phyloP scores from a whole-genome alignment of 2,329 filamentous ascomycete genomes.

The Mycocentrospora acerina region DNA sequence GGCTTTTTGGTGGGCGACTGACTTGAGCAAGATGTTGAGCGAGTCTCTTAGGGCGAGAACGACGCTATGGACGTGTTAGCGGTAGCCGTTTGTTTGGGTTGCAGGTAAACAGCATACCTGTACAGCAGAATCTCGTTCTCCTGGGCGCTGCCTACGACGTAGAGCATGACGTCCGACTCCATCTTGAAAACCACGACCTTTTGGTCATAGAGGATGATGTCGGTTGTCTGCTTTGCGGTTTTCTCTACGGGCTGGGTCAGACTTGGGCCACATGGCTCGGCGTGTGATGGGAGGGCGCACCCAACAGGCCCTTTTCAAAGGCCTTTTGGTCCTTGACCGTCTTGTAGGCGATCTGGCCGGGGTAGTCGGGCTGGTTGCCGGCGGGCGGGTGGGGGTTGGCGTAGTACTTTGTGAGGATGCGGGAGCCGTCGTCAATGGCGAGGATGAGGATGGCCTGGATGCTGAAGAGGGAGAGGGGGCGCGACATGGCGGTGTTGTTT shows the following conservation, averaged over 20 bases:
- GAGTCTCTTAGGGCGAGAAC: constrained; percentile 88
- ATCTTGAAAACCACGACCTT: constrained; percentile 96
- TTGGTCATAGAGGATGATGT: constrained; percentile 98
- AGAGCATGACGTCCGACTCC: constrained; percentile 95
- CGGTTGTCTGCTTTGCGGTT: constrained; percentile 90
- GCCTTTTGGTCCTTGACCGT: constrained; percentile 91
- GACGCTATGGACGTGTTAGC: constrained; percentile 58
- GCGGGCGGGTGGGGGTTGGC: constrained; percentile 67
- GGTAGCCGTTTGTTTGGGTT: too few species aligned
- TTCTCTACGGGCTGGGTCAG: constrained; percentile 59
- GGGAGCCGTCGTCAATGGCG: constrained; percentile 79
- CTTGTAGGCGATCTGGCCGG: constrained; percentile 75
- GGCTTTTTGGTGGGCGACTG: constrained; percentile 36
- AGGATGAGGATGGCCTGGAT: constrained; percentile 55
- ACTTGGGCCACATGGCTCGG: constrained; percentile 63
- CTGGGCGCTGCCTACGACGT: constrained; percentile 83
- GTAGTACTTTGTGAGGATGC: constrained; percentile 96
- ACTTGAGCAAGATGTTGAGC: constrained; percentile 91
- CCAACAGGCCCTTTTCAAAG: constrained; percentile 90
- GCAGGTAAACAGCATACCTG: constrained; percentile 46
- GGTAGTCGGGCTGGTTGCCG: constrained; percentile 60
- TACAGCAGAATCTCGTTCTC: constrained; percentile 98
- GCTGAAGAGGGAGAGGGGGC: constrained; percentile 57
- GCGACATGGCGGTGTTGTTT: constrained; percentile 45
- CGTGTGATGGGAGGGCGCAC: constrained; percentile 70